These are phyloP conservation scores for Mycena maculata DNA, from an alignment of 768 basidiomycete species.

Conservation along the genomic window DNA sequence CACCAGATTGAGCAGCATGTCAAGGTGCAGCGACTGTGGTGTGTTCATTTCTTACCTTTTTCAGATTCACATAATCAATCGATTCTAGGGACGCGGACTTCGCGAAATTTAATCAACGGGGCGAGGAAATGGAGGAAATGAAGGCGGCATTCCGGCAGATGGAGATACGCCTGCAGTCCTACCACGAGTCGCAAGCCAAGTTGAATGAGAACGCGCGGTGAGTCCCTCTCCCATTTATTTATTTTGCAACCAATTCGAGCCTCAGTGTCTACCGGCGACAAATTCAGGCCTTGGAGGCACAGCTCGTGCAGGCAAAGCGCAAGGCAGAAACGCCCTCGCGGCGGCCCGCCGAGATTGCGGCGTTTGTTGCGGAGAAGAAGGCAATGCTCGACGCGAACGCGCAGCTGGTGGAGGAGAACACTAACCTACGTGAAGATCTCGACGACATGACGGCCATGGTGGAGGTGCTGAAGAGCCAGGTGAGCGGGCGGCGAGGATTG, in stretches of 20 bases:
- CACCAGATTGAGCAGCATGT: conserved; percentile 86
- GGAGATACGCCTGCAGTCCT: conserved; percentile 70
- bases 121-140: conserved; percentile 66
- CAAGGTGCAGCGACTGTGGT: conserved; percentile 85
- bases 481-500: conserved; percentile 56
- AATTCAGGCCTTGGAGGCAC: conserved; percentile 72
- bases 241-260: conserved; percentile 8
- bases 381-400: conserved; percentile 61
- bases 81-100: conserved; percentile 80
- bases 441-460: conserved; percentile 80
- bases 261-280: conserved; percentile 67
- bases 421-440: conserved; percentile 61
- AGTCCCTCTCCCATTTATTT: conserved; percentile 30
- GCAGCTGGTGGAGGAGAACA: conserved; percentile 69
- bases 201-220: conserved; percentile 73
- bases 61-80: not conserved
- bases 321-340: conserved; percentile 50
- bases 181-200: conserved; percentile 62
- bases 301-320: conserved; percentile 58
- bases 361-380: conserved; percentile 60
- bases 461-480: conserved; percentile 70
- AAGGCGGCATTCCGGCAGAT: conserved; percentile 72
- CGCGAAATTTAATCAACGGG: conserved; percentile 72
- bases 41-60: conserved; percentile 38
- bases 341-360: conserved; percentile 54